These are phyloP conservation scores for Aspergillus homomorphus DNA, from an alignment of 495 filamentous ascomycete species.

Conservation along the genomic window DNA sequence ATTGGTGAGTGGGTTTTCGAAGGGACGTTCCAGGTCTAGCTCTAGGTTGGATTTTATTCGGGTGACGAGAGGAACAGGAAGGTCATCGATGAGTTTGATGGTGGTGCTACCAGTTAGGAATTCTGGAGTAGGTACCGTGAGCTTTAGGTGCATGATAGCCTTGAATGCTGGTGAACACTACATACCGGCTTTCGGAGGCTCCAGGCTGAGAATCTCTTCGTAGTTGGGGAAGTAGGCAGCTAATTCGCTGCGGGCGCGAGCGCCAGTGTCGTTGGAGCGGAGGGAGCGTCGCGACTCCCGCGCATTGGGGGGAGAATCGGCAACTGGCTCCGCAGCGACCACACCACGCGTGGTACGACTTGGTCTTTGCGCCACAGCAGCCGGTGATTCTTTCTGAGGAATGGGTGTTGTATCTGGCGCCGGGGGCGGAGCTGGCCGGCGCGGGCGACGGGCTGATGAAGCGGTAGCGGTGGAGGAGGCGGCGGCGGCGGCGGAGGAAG, in stretches of 20 bases:
- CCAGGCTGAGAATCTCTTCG: constrained; percentile 83
- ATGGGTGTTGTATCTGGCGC: constrained; percentile 5
- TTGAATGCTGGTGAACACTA: background rate
- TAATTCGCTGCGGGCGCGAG: constrained; percentile 79
- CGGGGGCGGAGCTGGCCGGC: constrained; percentile 4
- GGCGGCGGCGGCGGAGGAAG: constrained; percentile 12
- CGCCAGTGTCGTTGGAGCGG: constrained; percentile 49
- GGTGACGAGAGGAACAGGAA: constrained; percentile 27
- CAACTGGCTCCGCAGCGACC: background rate
- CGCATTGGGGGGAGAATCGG: constrained; percentile 9
- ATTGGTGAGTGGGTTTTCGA: constrained; percentile 42
- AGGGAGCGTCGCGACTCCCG: constrained; percentile 42
- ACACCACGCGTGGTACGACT: background rate
- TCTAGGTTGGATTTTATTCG: constrained; percentile 12
- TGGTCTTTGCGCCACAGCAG: background rate
- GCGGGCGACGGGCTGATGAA: constrained; percentile 11
- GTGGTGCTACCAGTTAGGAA: constrained; percentile 44
- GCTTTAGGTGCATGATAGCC: background rate
- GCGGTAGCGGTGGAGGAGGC: constrained; percentile 17
- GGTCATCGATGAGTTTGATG: constrained; percentile 45
- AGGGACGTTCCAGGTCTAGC: constrained; percentile 26
- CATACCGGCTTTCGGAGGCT: constrained; percentile 72
- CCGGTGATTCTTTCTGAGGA: background rate
- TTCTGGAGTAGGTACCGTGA: constrained; percentile 25
- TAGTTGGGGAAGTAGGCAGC: constrained; percentile 86